Evolutionary conservation across 2,329 filamentous ascomycete species (phyloP), one percentile per base, ranked within the genome.

Genomic region (Penicillium rolfsii): DNA sequence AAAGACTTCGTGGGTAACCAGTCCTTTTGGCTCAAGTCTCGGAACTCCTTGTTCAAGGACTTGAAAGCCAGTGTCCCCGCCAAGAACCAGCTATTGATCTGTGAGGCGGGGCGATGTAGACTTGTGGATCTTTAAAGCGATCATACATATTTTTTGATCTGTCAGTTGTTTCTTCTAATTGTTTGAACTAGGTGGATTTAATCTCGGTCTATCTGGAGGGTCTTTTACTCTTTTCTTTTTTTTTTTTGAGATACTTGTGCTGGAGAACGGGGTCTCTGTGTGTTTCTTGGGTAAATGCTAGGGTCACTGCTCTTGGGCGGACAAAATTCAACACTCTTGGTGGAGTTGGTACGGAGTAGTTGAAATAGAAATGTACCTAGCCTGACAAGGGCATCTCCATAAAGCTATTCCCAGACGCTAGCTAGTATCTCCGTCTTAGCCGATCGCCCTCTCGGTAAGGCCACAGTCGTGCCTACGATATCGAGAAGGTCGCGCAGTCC

Each of bases 31-130:
- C 62, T 80, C 40, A 71, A 73, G 55, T 66, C 63, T 33, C 74
- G 76, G 38, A 80, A 79, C 59, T 52, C 67, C 4, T 54, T 79
- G 33, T 73, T 75, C 61, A 74, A 73, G 62, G 74, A 79, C 19
- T 50, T 80, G n/a, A 71, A 73, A 55, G 67, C 73, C 0, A 62
- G 66, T 1, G 66, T 72, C 2, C 71, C 73, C 11, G 67, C 71
- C 12, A 79, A 76, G 61, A 78, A 79, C 57, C 73, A 76, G 57
- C 50, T 80, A 36, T 64, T 78, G 55, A 60, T 78, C 26, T 80
- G 77, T 53, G 76, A 79, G 65, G 61, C 64, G 3, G 77, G 77
- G 1, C 66, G 61, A 28, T 80, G 77, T 68, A 68, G 64, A 52
- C 73, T 57, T 5, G 67, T 79, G 43, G 73, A 79, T 68, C 50